Conservation (phyloP, 495 filamentous ascomycete genomes). For the Trichodelitschia bisporula region DNA sequence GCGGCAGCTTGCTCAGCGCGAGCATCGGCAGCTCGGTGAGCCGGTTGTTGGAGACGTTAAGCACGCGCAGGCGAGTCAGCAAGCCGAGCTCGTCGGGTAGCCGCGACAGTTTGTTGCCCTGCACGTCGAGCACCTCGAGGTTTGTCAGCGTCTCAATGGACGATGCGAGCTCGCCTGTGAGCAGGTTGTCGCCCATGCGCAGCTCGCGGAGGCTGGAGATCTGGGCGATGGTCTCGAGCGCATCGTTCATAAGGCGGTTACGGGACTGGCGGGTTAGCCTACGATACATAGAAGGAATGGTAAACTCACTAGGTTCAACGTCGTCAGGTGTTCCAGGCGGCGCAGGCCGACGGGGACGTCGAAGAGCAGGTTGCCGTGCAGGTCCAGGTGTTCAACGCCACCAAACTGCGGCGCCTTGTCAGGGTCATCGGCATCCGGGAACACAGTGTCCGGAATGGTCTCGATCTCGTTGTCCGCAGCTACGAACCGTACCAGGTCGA, state of each 20-base stretch:
- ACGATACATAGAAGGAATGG: constrained; percentile 5
- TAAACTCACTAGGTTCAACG: constrained; percentile 46
- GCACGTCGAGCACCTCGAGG: constrained; percentile 60
- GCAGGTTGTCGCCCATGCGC: constrained; percentile 52
- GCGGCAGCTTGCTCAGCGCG: constrained; percentile 33
- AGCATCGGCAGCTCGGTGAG: constrained; percentile 46
- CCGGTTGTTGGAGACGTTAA: constrained; percentile 58
- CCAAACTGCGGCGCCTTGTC: constrained; percentile 56
- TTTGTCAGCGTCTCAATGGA: constrained; percentile 31
- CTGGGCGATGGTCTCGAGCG: constrained; percentile 46
- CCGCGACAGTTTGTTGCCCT: constrained; percentile 51
- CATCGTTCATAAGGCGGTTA: constrained; percentile 48
- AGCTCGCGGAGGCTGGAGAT: constrained; percentile 50
- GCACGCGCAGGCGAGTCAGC: constrained; percentile 37
- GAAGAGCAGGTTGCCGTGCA: constrained; percentile 60
- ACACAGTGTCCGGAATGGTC: constrained; percentile 40
- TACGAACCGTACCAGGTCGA: constrained; percentile 72
- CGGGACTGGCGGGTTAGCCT: constrained; percentile 27
- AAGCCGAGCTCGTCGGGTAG: constrained; percentile 43
- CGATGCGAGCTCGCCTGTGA: constrained; percentile 37
- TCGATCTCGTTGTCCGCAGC: constrained; percentile 84
- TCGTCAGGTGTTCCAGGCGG: constrained; percentile 43
- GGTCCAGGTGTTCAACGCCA: constrained; percentile 56
- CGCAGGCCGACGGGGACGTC: constrained; percentile 51
- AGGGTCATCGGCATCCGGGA: constrained; percentile 52